phyloP scores from a whole-genome alignment of 169 alveolate species.

The Plasmodium falciparum region DNA sequence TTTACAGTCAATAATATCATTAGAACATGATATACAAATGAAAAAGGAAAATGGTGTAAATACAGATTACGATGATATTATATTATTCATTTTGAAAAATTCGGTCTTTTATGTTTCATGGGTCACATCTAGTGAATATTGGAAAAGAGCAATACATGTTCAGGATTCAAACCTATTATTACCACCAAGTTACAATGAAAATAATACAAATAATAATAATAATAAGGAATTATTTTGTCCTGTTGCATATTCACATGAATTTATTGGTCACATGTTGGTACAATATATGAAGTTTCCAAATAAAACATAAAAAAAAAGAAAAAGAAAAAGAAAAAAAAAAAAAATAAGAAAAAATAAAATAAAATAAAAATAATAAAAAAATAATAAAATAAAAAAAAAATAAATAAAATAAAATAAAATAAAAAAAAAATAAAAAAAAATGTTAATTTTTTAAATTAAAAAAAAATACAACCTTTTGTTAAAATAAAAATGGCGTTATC shows the following conservation, averaged over 20 bases:
- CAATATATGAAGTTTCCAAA: slow-evolving; percentile 75
- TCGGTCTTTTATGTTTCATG: slow-evolving; percentile 70
- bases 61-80: slow-evolving; percentile 58
- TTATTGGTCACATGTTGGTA: slow-evolving; percentile 51
- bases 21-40: slow-evolving; percentile 72
- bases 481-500: no score
- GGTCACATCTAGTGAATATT: slow-evolving; percentile 76
- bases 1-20: slow-evolving; percentile 62
- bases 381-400: background rate
- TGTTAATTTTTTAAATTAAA: no score
- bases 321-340: background rate
- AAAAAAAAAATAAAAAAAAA: no score
- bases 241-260: slow-evolving; percentile 75
- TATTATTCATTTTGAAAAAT: slow-evolving; percentile 59
- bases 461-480: no score
- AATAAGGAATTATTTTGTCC: slow-evolving; percentile 66
- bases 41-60: slow-evolving; percentile 48
- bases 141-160: slow-evolving; percentile 67
- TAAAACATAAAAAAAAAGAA: slow-evolving; percentile 4
- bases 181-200: background rate
- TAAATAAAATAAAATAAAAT: background rate
- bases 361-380: no score
- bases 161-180: slow-evolving; percentile 8
- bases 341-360: background rate
- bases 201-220: background rate